Evolutionary conservation across 805 yeast genomes (phyloP).

Genomic region (Lachancea waltii): DNA sequence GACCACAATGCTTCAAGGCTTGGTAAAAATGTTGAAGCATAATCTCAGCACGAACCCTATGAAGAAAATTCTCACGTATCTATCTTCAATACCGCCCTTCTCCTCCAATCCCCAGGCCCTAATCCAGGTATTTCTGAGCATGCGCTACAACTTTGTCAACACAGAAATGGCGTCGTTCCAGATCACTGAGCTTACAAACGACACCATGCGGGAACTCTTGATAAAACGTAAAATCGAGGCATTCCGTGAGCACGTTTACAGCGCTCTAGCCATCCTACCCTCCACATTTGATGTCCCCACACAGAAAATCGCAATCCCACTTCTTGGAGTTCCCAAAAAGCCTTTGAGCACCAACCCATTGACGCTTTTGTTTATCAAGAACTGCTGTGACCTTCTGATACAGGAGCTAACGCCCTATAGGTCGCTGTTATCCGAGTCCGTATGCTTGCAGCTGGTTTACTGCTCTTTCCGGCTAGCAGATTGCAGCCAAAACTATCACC

Average conservation of each 20-base stretch:
- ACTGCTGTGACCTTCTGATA: slow-evolving; percentile 29
- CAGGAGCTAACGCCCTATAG: slow-evolving; percentile 21
- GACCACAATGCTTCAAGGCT: slow-evolving; percentile 59
- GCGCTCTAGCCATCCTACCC: slow-evolving; percentile 23
- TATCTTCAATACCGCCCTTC: slow-evolving; percentile 60
- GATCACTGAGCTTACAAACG: slow-evolving; percentile 16
- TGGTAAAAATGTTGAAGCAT: slow-evolving; percentile 63
- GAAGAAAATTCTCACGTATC: slow-evolving; percentile 69
- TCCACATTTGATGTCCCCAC: slow-evolving; percentile 14
- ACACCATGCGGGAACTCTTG: slow-evolving; percentile 24
- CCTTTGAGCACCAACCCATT: slow-evolving; percentile 1
- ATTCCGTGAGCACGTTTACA: slow-evolving; percentile 56
- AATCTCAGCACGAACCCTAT: slow-evolving; percentile 73
- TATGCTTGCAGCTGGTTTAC: slow-evolving; percentile 76
- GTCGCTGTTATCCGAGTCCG: slow-evolving; percentile 49
- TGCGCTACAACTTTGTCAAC: slow-evolving; percentile 62
- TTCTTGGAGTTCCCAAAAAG: slow-evolving; percentile 6
- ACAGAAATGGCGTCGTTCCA: slow-evolving; percentile 46
- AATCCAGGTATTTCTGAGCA: slow-evolving; percentile 55
- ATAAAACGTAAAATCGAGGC: slow-evolving; percentile 76
- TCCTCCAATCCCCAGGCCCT: slow-evolving; percentile 29
- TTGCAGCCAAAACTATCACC: slow-evolving; percentile 28
- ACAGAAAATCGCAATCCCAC: slow-evolving; percentile 13
- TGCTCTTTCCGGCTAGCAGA: slow-evolving; percentile 77
- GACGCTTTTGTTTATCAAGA: slow-evolving; percentile 33